phyloP scores from a whole-genome alignment of 305 asterid species.

The Stenogyne calaminthoides region DNA sequence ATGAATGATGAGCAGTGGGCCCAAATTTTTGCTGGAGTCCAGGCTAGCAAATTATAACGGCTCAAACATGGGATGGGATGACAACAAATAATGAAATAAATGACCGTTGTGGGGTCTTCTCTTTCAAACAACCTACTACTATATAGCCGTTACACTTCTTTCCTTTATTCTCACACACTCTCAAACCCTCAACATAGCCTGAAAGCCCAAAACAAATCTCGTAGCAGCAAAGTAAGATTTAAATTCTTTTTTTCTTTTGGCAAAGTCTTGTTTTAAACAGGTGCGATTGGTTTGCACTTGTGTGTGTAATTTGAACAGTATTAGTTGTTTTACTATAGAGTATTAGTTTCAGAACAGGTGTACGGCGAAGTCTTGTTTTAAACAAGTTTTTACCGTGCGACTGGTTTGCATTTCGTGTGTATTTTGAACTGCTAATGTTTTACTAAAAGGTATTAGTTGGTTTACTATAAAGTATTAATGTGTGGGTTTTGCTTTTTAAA shows the following conservation, averaged over 20 bases:
- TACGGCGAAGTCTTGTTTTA: too few relatives aligned
- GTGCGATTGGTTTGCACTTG: too few relatives aligned
- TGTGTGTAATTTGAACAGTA: too few relatives aligned
- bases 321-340: too few relatives aligned
- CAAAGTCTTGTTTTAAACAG: too few relatives aligned
- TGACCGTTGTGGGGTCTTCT: conserved; percentile 75
- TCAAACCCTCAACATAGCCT: neutral
- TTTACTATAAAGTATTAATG: too few relatives aligned
- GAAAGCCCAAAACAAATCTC: conserved; percentile 3
- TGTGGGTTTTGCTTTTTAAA: too few relatives aligned
- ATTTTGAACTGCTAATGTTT: too few relatives aligned
- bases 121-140: conserved; percentile 21
- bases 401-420: too few relatives aligned
- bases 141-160: conserved; percentile 42
- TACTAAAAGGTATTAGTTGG: too few relatives aligned
- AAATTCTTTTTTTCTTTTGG: neutral
- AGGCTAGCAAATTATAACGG: conserved; percentile 63
- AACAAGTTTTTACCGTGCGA: too few relatives aligned
- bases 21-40: conserved; percentile 57
- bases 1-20: conserved; percentile 35
- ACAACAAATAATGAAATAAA: conserved; percentile 40
- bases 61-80: conserved; percentile 69
- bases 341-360: too few relatives aligned
- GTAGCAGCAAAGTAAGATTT: conserved; percentile 7
- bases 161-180: conserved; percentile 3